A percentile compares a stretch with the other conserved stretches of the same genome.
Conservation (phyloP, 2,329 filamentous ascomycete species). For the Trichoderma aggressivum region DNA sequence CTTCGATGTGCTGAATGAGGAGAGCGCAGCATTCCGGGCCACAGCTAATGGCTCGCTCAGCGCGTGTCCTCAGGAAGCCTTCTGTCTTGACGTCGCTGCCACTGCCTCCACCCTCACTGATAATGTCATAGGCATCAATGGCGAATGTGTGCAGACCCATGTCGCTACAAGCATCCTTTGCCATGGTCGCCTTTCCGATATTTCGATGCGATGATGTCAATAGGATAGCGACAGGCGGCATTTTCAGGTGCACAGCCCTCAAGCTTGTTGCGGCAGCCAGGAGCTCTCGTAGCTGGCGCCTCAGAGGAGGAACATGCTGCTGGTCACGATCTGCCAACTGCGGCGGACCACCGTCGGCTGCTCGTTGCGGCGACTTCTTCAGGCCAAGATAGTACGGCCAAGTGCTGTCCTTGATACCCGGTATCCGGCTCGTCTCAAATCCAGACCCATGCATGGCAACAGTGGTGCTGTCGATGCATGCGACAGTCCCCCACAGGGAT, state of each 20-base stretch:
- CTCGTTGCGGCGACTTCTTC: conserved; percentile 58
- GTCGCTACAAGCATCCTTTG: conserved; percentile 74
- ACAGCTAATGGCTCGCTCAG: conserved; percentile 84
- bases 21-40: conserved; percentile 79
- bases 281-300: conserved; percentile 74
- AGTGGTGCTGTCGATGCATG: conserved; percentile 78
- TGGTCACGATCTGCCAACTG: conserved; percentile 45
- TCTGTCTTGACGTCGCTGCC: conserved; percentile 93
- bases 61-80: conserved; percentile 80
- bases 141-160: conserved; percentile 85
- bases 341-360: conserved; percentile 36
- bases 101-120: conserved; percentile 79
- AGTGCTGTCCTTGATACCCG: conserved; percentile 68
- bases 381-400: conserved; percentile 91
- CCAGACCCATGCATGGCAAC: conserved; percentile 92
- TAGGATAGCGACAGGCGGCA: conserved; percentile 84
- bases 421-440: conserved; percentile 76
- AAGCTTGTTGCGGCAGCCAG: conserved; percentile 86
- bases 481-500: conserved; percentile 80
- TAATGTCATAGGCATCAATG: conserved; percentile 88
- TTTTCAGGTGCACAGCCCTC: conserved; percentile 77
- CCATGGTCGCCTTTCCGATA: conserved; percentile 85
- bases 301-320: conserved; percentile 56
- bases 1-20: conserved; percentile 86
- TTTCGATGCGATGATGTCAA: conserved; percentile 88